Percentiles rank a stretch among this genome's conserved stretches.
Conservation (phyloP, 2,329 filamentous ascomycete species). For the Nannizziopsis arthrosporioides region DNA sequence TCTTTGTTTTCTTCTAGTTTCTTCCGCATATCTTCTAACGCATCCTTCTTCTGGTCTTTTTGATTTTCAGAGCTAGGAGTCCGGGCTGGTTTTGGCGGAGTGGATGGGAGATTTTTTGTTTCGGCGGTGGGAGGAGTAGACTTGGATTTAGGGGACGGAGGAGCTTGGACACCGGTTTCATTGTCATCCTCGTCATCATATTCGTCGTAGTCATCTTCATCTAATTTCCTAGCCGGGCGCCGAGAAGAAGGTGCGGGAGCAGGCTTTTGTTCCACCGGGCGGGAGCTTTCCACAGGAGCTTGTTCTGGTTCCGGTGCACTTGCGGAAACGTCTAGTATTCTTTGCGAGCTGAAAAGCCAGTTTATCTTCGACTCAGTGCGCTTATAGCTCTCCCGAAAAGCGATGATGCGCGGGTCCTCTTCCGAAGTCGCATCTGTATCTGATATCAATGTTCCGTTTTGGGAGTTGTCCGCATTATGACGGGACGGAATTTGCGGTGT, state of each 20-base stretch:
- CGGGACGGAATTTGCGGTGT: conserved; percentile 36
- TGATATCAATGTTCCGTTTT: conserved; percentile 38
- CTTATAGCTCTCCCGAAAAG: conserved; percentile 67
- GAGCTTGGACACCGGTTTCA: conserved; percentile 33
- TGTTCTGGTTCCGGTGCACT: conserved; percentile 42
- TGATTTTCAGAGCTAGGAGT: conserved; percentile 51
- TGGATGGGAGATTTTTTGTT: conserved; percentile 52
- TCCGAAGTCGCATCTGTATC: conserved; percentile 47
- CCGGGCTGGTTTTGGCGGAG: conserved; percentile 55
- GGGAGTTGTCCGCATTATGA: conserved; percentile 36
- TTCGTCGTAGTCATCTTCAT: conserved; percentile 65
- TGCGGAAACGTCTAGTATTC: conserved; percentile 20
- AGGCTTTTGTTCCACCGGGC: conserved; percentile 40
- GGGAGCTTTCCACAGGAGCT: conserved; percentile 24
- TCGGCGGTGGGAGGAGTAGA: conserved; percentile 41
- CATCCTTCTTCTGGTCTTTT: conserved; percentile 48
- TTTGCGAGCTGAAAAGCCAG: conserved; percentile 53
- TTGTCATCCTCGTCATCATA: conserved; percentile 52
- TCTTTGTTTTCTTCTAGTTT: conserved; percentile 87
- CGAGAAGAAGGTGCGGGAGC: conserved; percentile 23
- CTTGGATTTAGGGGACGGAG: conserved; percentile 42
- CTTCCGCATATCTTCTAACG: conserved; percentile 79
- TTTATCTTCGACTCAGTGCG: conserved; percentile 66
- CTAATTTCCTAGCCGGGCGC: conserved; percentile 61
- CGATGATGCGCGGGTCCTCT: conserved; percentile 55